Conservation (phyloP, 352 stramenopile species). For the Thalassiosira mediterranea region DNA sequence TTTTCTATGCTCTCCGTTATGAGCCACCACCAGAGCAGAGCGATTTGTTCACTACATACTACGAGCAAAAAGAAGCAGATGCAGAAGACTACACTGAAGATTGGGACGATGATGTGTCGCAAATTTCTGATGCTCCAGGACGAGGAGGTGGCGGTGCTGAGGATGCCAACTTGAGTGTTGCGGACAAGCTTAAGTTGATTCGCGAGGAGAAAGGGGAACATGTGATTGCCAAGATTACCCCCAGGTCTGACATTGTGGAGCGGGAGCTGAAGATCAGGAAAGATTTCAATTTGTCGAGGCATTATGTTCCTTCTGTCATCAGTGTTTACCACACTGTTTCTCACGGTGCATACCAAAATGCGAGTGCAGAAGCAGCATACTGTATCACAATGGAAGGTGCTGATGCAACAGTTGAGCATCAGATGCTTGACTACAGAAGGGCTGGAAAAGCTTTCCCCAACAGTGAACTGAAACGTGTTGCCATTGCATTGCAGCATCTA, state of each 20-base stretch:
- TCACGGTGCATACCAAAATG: slow-evolving; percentile 82
- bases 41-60: slow-evolving; percentile 71
- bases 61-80: slow-evolving; percentile 72
- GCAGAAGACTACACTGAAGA: slow-evolving; percentile 76
- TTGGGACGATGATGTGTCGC: slow-evolving; percentile 79
- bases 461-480: slow-evolving; percentile 80
- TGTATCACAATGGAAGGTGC: slow-evolving; percentile 85
- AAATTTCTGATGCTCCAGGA: slow-evolving; percentile 66
- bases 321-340: slow-evolving; percentile 85
- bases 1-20: slow-evolving; percentile 83
- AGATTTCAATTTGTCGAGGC: slow-evolving; percentile 79
- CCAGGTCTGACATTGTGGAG: slow-evolving; percentile 82
- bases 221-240: slow-evolving; percentile 84
- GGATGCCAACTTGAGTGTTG: slow-evolving; percentile 62
- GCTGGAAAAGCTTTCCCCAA: slow-evolving; percentile 70
- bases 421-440: slow-evolving; percentile 82
- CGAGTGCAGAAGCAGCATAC: slow-evolving; percentile 81
- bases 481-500: slow-evolving; percentile 79
- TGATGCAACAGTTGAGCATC: slow-evolving; percentile 82
- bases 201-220: slow-evolving; percentile 80
- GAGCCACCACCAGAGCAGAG: slow-evolving; percentile 69
- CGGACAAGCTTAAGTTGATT: slow-evolving; percentile 81
- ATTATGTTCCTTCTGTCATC: slow-evolving; percentile 83
- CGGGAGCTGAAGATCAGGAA: slow-evolving; percentile 81
- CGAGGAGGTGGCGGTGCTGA: slow-evolving; percentile 13